Evolutionary conservation across 257 asterid genomes (phyloP), one percentile per base, ranked within the genome.

Genomic region (Echium plantagineum): DNA sequence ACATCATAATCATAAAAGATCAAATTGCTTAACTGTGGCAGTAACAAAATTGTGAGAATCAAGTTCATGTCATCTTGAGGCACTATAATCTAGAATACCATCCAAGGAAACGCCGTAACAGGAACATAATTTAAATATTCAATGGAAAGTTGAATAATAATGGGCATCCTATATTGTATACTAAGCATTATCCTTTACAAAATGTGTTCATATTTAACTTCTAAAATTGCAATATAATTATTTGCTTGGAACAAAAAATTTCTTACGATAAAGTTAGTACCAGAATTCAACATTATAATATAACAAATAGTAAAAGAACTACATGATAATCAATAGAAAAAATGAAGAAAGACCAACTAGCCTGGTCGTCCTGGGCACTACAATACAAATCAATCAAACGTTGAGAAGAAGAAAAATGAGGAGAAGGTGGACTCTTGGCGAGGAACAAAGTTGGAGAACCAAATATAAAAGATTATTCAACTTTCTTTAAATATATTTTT

Each of bases 1-100:
- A 16, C 48, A 68, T 7, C 19, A 26, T 57, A 31, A 63, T 35
- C 15, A 21, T 38, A 55, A 58, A 52, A 58, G 55, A 67, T 49
- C 59, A 56, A 31, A 49, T 65, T 51, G 52, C 56, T 55, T 48
- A 2, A 57, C 15, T 19, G 57, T 57, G 55, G 48, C 26, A 24
- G 3, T 38, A 38, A 38, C 15, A 7, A 38, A 0, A 38, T 38
- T 38, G 26, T 10, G 3, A 38, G 9, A 38, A 38, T 38, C 1
- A 10, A 38, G 9, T 10, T 38, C 12, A 38, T 38, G 48, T 9
- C 48, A 38, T 38, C 48, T 38, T 10, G 48, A 38, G 48, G 48
- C 12, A 38, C 15, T 38, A 10, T 10, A 38, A 3, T 38, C 15
- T 38, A 38, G 48, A 38, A 38, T 10, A 38, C 26, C 26, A 24